These are phyloP conservation scores for Tuber calosporum DNA, from an alignment of 495 filamentous ascomycete genomes.

Conservation along the genomic window DNA sequence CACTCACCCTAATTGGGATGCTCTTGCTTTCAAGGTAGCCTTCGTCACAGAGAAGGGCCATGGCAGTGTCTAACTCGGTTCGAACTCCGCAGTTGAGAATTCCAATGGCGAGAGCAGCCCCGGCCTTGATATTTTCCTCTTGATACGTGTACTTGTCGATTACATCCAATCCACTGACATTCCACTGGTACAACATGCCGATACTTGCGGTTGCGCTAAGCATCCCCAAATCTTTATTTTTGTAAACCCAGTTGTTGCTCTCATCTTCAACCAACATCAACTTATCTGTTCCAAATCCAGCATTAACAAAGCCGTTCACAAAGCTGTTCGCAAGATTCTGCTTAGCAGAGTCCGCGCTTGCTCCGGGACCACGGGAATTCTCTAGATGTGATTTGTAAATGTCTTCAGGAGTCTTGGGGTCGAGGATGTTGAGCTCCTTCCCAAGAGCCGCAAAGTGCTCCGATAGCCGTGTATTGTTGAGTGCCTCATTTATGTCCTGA, in stretches of 20 bases:
- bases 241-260: conserved; percentile 93
- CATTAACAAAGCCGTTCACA: conserved; percentile 93
- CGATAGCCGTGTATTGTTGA: conserved; percentile 78
- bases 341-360: conserved; percentile 86
- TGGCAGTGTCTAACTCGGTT: conserved; percentile 73
- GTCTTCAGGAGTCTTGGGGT: conserved; percentile 94
- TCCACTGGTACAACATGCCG: conserved; percentile 83
- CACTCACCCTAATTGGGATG: conserved; percentile 63
- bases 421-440: conserved; percentile 93
- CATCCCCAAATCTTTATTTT: conserved; percentile 83
- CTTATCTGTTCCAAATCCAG: conserved; percentile 90
- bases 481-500: conserved; percentile 64
- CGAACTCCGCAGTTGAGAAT: conserved; percentile 89
- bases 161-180: conserved; percentile 84
- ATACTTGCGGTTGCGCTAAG: conserved; percentile 89
- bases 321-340: conserved; percentile 95
- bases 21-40: conserved; percentile 71
- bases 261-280: conserved; percentile 82
- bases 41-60: conserved; percentile 72
- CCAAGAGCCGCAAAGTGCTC: conserved; percentile 89
- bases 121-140: conserved; percentile 73
- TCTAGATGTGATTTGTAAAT: conserved; percentile 99
- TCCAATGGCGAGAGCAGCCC: conserved; percentile 79
- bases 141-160: conserved; percentile 89
- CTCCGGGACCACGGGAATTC: conserved; percentile 74